phyloP scores from a whole-genome alignment of 768 basidiomycete species.

The Albatrellus ellisii region DNA sequence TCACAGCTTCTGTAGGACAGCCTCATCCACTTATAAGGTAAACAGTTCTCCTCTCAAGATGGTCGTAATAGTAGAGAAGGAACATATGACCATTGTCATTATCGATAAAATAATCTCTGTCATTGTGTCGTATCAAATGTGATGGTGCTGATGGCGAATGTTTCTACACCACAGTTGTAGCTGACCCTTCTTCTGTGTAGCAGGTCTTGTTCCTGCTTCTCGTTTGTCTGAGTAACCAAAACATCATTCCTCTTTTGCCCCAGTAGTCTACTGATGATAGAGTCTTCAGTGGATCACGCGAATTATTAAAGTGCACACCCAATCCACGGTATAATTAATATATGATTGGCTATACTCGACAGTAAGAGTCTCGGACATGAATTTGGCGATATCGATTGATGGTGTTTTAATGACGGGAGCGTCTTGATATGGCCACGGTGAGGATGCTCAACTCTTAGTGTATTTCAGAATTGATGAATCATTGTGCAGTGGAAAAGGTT shows the following conservation, averaged over 20 bases:
- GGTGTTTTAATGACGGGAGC: not conserved
- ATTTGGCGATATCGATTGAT: too few relatives aligned
- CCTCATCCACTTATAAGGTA: too few relatives aligned
- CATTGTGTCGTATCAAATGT: not conserved
- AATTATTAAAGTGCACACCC: constrained; percentile 9
- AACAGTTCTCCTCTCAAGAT: too few relatives aligned
- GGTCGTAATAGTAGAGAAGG: too few relatives aligned
- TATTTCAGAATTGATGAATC: not conserved
- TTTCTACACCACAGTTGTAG: not conserved
- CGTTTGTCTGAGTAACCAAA: constrained; percentile 8
- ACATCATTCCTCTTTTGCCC: constrained; percentile 1
- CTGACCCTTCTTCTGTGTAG: not conserved
- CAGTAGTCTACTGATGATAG: not conserved
- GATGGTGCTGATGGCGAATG: not conserved
- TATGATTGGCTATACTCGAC: constrained; percentile 14
- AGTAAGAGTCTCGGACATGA: not conserved
- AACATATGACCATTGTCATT: not conserved
- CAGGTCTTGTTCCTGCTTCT: constrained; percentile 11
- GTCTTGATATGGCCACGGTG: constrained; percentile 10
- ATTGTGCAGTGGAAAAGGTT: constrained; percentile 15
- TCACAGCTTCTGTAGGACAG: too few relatives aligned
- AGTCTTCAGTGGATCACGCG: constrained; percentile 2
- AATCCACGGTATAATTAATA: constrained; percentile 13
- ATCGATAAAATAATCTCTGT: not conserved
- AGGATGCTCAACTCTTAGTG: not conserved